Percentiles rank a stretch among this genome's conserved stretches.
Conservation (phyloP, 805 yeast species). For the Metschnikowia amazonensis region DNA sequence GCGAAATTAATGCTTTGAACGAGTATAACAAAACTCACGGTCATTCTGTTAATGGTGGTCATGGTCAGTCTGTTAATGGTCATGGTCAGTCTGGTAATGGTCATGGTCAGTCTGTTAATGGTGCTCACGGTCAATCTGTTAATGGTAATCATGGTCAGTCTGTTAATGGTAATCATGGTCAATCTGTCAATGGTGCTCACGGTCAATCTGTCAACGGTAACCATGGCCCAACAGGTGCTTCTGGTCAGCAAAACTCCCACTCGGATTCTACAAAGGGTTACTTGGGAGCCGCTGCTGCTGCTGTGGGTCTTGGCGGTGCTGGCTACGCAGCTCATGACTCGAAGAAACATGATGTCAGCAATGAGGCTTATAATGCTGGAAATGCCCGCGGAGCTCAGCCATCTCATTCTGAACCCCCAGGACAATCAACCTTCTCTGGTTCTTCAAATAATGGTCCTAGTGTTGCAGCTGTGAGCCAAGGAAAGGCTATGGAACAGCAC, state of each 20-base stretch:
- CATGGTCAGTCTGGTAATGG: no score
- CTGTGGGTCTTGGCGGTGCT: slow-evolving; percentile 18
- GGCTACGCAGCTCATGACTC: slow-evolving; percentile 7
- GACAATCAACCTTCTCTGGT: neutral
- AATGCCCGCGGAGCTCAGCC: slow-evolving; percentile 6
- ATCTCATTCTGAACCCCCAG: neutral
- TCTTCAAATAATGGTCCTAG: neutral
- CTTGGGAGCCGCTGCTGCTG: slow-evolving; percentile 23
- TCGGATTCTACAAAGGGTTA: slow-evolving; percentile 7
- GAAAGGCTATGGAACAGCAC: neutral
- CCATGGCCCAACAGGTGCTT: neutral
- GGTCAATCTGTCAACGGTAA: no score
- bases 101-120: no score
- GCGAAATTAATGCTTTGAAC: slow-evolving; percentile 20
- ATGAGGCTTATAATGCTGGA: slow-evolving; percentile 15
- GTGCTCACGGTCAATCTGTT: no score
- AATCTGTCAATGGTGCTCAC: no score
- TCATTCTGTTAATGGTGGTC: neutral
- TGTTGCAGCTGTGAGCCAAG: slow-evolving; percentile 3
- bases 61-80: no score
- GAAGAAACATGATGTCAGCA: neutral
- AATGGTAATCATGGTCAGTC: no score
- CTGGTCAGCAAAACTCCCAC: neutral
- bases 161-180: no score
- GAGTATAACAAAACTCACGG: neutral